Conservation (phyloP, 225 moss, liverwort and hornwort genomes). For the Thuidium tamariscinum region DNA sequence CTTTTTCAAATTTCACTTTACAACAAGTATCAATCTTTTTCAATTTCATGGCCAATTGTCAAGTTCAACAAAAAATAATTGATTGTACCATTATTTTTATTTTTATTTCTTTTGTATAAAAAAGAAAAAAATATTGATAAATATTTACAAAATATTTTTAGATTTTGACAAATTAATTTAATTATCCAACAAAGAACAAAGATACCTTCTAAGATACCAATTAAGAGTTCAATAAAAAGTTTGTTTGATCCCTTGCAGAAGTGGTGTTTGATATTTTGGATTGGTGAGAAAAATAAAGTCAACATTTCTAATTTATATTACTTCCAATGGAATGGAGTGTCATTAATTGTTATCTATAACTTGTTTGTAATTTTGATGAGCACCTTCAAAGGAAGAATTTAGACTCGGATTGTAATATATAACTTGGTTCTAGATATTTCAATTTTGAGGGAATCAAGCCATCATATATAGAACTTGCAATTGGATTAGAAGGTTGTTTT, state of each 20-base stretch:
- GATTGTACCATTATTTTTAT: too few relatives aligned
- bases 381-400: background rate
- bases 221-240: too few relatives aligned
- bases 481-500: accelerated
- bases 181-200: too few relatives aligned
- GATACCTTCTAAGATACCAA: accelerated
- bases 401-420: background rate
- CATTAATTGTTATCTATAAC: background rate
- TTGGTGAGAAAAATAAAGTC: background rate
- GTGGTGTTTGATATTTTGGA: background rate
- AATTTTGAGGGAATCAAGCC: too few relatives aligned
- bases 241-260: background rate
- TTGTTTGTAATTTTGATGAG: background rate
- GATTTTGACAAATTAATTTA: too few relatives aligned
- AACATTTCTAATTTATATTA: background rate
- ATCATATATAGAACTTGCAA: background rate
- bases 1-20: too few relatives aligned
- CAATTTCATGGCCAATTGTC: too few relatives aligned
- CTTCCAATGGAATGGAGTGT: too few relatives aligned
- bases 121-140: too few relatives aligned
- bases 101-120: too few relatives aligned
- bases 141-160: too few relatives aligned
- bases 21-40: background rate
- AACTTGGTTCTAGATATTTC: background rate
- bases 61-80: background rate